Evolutionary conservation across 768 basidiomycete species (phyloP).

Genomic region (Cystobasidium ongulense): DNA sequence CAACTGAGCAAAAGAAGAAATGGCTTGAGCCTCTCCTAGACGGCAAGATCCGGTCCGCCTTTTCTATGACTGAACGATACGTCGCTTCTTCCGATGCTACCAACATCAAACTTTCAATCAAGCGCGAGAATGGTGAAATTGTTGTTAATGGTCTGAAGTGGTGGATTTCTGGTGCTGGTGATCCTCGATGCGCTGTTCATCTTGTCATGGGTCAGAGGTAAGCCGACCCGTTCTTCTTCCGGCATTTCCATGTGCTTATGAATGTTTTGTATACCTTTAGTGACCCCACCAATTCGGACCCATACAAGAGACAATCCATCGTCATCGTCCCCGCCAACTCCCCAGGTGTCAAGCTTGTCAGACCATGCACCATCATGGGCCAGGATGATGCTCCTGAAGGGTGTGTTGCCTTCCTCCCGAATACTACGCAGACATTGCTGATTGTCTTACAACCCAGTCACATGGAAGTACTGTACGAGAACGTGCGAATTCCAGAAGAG

Average conservation of each 20-base stretch:
- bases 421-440: neutral
- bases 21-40: conserved; percentile 82
- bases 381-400: conserved; percentile 72
- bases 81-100: conserved; percentile 56
- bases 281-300: conserved; percentile 68
- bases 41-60: conserved; percentile 87
- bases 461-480: conserved; percentile 87
- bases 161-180: conserved; percentile 97
- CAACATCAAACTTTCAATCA: conserved; percentile 81
- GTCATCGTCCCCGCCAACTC: conserved; percentile 85
- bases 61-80: conserved; percentile 93
- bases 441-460: conserved; percentile 64
- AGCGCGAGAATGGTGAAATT: conserved; percentile 71
- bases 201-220: conserved; percentile 76
- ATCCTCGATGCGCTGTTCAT: conserved; percentile 78
- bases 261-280: too few species aligned
- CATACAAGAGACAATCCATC: conserved; percentile 80
- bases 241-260: neutral
- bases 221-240: neutral
- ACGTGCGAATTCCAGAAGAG: conserved; percentile 75
- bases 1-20: conserved; percentile 75
- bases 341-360: conserved; percentile 75
- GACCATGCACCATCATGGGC: conserved; percentile 89
- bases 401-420: conserved; percentile 21
- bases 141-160: conserved; percentile 96